Evolutionary conservation across 495 filamentous ascomycete genomes (phyloP).

Genomic region (Neurospora sp.): DNA sequence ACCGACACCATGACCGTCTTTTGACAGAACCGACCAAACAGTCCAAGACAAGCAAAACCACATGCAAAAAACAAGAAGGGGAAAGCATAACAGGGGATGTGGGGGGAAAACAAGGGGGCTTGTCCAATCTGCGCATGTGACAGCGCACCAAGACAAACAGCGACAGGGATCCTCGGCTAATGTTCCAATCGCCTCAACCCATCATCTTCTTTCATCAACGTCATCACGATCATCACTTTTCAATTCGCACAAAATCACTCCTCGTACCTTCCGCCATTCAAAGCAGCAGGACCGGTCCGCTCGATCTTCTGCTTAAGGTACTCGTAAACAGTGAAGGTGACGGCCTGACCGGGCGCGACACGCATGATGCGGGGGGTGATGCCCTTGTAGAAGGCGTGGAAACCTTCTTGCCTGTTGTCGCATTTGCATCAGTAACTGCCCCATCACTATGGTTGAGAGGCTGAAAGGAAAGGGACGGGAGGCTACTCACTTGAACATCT

Average conservation of each 20-base stretch:
- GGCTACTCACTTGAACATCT: slow-evolving; percentile 77
- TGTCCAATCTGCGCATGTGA: not conserved
- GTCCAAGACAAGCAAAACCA: not conserved
- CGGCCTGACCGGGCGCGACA: slow-evolving; percentile 93
- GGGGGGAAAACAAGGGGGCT: not conserved
- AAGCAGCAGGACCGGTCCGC: slow-evolving; percentile 52
- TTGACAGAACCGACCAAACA: not conserved
- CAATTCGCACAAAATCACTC: slow-evolving; percentile 37
- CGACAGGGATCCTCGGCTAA: not conserved
- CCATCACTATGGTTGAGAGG: not conserved
- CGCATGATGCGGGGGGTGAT: slow-evolving; percentile 97
- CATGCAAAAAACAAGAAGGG: not conserved
- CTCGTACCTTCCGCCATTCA: slow-evolving; percentile 62
- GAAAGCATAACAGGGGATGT: not conserved
- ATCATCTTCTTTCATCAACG: not conserved
- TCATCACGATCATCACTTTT: not conserved
- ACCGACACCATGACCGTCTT: not conserved
- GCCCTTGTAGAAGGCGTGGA: slow-evolving; percentile 95
- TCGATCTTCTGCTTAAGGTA: slow-evolving; percentile 77
- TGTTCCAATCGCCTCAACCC: not conserved
- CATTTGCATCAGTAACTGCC: not conserved
- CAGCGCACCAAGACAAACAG: not conserved
- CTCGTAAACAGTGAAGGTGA: slow-evolving; percentile 97
- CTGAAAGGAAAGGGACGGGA: not conserved
- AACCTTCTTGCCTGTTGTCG: slow-evolving; percentile 59